Evolutionary conservation across 768 basidiomycete genomes (phyloP), one percentile per base, ranked within the genome.

Genomic region (Rhodotorula graminis): DNA sequence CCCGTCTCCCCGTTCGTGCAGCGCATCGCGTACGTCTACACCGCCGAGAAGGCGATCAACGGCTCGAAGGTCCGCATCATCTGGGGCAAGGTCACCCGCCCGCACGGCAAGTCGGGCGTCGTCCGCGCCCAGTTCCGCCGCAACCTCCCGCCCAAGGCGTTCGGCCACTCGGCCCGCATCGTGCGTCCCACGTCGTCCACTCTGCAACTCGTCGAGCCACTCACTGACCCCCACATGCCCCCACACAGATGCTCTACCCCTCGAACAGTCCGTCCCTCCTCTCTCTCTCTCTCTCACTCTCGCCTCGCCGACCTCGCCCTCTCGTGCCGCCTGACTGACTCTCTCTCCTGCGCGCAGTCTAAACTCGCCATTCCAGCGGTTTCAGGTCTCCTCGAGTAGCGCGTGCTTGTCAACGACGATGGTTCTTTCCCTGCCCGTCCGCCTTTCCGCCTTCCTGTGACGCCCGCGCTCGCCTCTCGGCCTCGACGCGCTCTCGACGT

Each of bases 11-110:
- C 56, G 71, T 53, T 33, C 55, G 33, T 42, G 37, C 78, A 96
- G 93, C 91, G 95, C 78, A 87, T 99, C 75, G 96, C 96, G 71
- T 99, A 89, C 83, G 93, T 99, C 78, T 99, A 99, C 89, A 90
- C 89, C 82, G 95, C 93, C 72, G 93, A 96, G 86, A 86, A 88
- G 82, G 91, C 92, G 83, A 87, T 95, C 77, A 89, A 89, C 82
- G 96, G 96, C 71, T 91, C 92, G 78, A 93, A 94, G 83, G 85
- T 97, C 80, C 91, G 96, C 77, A 92, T 98, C 75, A 97, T 98
- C 85, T 98, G 93, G 93, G 96, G 94, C 59, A 75, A 73, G 72
- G 74, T 77, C 64, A 78, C 73, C 65, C 73, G 72, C 58, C 65
- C 77, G 60, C 77, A 78, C 73, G 79, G 96, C 77, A 90, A 88